Evolutionary conservation across 2,329 filamentous ascomycete species (phyloP).

Genomic region (Aspergillus latus): DNA sequence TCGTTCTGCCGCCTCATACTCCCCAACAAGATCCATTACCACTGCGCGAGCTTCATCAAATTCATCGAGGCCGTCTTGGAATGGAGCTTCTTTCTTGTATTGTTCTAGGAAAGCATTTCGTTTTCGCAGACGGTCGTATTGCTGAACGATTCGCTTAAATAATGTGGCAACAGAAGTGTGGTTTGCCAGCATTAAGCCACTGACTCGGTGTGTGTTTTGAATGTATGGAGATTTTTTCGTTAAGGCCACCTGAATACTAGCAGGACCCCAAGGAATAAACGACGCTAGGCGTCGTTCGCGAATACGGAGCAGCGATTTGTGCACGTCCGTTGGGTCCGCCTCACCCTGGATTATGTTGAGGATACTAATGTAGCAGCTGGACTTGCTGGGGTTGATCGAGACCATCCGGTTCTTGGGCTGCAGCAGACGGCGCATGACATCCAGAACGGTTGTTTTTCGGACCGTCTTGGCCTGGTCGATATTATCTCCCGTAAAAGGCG

Average conservation of each 20-base stretch:
- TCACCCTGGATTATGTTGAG: constrained; percentile 99
- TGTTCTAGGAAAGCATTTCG: constrained; percentile 94
- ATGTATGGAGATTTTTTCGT: constrained; percentile 97
- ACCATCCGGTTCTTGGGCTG: constrained; percentile 99
- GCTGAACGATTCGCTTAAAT: constrained; percentile 88
- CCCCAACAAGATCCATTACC: constrained; percentile 83
- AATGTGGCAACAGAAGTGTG: constrained; percentile 96
- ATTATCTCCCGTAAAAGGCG: constrained; percentile 93
- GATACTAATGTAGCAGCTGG: constrained; percentile 98
- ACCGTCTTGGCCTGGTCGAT: constrained; percentile 97
- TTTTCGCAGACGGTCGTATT: constrained; percentile 93
- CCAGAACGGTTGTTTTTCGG: constrained; percentile 93
- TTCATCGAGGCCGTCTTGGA: constrained; percentile 85
- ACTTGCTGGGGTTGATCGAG: constrained; percentile 89
- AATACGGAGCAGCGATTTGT: constrained; percentile 96
- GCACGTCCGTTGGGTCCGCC: constrained; percentile 94
- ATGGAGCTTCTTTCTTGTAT: constrained; percentile 94
- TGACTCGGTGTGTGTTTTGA: constrained; percentile 89
- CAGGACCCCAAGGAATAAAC: constrained; percentile 98
- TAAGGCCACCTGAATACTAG: constrained; percentile 93
- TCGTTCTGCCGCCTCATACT: constrained; percentile 94
- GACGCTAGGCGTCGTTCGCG: constrained; percentile 89
- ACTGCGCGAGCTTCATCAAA: constrained; percentile 95
- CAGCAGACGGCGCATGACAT: constrained; percentile 92
- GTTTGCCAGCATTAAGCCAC: constrained; percentile 95